phyloP scores from a whole-genome alignment of 768 basidiomycete genomes.

The Trametes cubensis region DNA sequence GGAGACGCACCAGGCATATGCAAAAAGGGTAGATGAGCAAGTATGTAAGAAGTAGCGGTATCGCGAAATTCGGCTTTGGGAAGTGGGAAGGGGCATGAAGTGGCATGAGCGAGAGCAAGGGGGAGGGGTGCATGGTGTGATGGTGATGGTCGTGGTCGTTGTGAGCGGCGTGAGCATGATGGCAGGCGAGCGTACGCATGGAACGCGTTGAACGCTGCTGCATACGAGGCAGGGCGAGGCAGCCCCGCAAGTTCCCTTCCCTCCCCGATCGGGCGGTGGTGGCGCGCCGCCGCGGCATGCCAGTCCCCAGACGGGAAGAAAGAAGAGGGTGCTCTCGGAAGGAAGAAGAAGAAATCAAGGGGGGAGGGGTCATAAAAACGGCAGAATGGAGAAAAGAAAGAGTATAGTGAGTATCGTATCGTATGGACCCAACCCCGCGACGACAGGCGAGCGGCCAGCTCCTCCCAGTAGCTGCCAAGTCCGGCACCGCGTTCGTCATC shows the following conservation, averaged over 20 bases:
- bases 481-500: no score
- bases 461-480: no score
- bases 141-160: not conserved
- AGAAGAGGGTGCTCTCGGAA: not conserved
- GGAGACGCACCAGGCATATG: constrained; percentile 9
- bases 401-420: not conserved
- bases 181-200: no score
- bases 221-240: not conserved
- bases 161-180: no score
- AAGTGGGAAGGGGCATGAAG: not conserved
- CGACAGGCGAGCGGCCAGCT: no score
- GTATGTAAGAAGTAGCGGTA: not conserved
- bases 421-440: no score
- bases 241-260: not conserved
- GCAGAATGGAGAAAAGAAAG: not conserved
- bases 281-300: no score
- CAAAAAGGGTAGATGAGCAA: not conserved
- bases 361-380: not conserved
- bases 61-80: not conserved
- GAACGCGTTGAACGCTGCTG: not conserved
- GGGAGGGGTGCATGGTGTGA: not conserved
- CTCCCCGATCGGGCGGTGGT: not conserved
- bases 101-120: not conserved
- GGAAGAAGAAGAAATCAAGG: not conserved
- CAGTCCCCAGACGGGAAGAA: not conserved